These are phyloP conservation scores for Datisca glomerata DNA, from an alignment of 306 rosid genomes.

Conservation along the genomic window DNA sequence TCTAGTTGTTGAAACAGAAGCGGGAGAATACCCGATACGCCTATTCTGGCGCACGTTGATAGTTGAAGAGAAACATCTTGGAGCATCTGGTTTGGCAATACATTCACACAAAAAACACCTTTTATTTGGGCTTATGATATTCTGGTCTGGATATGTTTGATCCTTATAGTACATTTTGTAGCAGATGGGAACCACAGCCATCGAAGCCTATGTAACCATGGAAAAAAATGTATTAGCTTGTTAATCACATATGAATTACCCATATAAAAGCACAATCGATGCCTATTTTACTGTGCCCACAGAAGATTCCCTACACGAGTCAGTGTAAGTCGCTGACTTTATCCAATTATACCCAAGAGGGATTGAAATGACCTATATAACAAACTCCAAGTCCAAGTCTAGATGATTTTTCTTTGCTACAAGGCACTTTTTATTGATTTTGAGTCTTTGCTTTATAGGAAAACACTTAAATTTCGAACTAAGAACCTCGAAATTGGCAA, in stretches of 20 bases:
- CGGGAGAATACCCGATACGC: constrained; percentile 1
- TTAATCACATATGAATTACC: not conserved
- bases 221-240: constrained; percentile 2
- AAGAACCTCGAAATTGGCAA: too few relatives aligned
- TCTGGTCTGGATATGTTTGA: constrained; percentile 16
- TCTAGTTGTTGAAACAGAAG: constrained; percentile 5
- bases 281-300: too few relatives aligned
- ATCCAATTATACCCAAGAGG: not conserved
- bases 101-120: constrained; percentile 10
- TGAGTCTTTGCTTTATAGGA: too few relatives aligned
- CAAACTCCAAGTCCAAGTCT: not conserved
- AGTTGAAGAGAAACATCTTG: constrained; percentile 8
- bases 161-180: constrained; percentile 28
- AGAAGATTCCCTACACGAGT: too few relatives aligned
- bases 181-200: constrained; percentile 46
- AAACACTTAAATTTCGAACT: too few relatives aligned
- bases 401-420: too few relatives aligned
- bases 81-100: not conserved
- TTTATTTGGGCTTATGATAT: constrained; percentile 12
- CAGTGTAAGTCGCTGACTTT: not conserved
- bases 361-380: not conserved
- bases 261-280: not conserved
- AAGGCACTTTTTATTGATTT: too few relatives aligned
- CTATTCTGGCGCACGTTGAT: constrained; percentile 8
- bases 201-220: constrained; percentile 24